Evolutionary conservation across 2,329 filamentous ascomycete species (phyloP).

Genomic region (Aspergillus aculeatus): DNA sequence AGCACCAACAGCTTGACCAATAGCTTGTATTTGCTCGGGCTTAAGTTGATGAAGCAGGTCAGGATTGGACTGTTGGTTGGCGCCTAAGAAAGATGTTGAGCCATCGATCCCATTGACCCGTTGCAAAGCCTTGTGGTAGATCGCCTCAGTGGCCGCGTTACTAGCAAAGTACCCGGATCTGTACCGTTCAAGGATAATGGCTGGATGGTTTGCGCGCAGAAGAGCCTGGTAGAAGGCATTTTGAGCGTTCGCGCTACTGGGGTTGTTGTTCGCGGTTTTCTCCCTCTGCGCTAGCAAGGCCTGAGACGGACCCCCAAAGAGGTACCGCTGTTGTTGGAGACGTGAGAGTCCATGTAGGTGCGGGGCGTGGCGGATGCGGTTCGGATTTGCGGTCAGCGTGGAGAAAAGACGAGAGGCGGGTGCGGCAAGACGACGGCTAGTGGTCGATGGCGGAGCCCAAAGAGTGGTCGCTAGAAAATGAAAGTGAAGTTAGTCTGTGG

Average conservation of each 20-base stretch:
- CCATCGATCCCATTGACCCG: constrained; percentile 51
- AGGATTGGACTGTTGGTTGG: constrained; percentile 17
- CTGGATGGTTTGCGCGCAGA: constrained; percentile 86
- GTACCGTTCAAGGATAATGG: constrained; percentile 87
- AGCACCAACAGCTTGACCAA: constrained; percentile 78
- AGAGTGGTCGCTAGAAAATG: constrained; percentile 17
- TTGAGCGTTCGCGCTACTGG: constrained; percentile 80
- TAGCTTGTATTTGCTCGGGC: constrained; percentile 68
- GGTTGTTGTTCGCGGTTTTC: constrained; percentile 89
- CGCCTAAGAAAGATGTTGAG: constrained; percentile 20
- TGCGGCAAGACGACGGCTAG: constrained; percentile 14
- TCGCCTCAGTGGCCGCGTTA: constrained; percentile 72
- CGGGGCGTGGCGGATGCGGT: constrained; percentile 23
- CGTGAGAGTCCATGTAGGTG: constrained; percentile 26
- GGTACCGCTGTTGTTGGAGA: constrained; percentile 37
- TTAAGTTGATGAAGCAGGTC: constrained; percentile 42
- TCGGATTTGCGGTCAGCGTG: constrained; percentile 30
- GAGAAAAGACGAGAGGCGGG: constrained; percentile 33
- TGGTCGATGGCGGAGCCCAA: constrained; percentile 20
- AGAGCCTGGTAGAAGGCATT: constrained; percentile 92
- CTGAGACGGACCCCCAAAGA: constrained; percentile 45
- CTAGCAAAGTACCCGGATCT: constrained; percentile 80
- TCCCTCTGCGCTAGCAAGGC: constrained; percentile 79
- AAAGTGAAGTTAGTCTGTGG: neutral
- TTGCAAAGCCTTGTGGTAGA: constrained; percentile 74